Conservation (phyloP, 306 rosid genomes). For the Vicia villosa region DNA sequence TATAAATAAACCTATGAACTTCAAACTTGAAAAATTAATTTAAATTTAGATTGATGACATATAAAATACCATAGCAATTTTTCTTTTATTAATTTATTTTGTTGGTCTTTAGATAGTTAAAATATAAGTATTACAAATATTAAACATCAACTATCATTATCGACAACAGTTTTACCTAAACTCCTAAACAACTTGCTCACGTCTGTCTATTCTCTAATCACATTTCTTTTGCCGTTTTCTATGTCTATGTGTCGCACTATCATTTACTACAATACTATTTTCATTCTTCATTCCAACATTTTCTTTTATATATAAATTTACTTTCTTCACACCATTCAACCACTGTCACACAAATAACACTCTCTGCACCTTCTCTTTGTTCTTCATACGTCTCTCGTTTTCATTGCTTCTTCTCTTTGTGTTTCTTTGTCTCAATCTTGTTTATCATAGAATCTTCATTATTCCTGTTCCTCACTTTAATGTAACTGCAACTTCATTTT, state of each 20-base stretch:
- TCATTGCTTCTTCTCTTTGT: conserved; percentile 32
- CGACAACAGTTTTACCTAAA: conserved; percentile 26
- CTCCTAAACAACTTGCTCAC: conserved; percentile 34
- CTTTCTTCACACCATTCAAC: conserved; percentile 48
- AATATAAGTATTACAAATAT: neutral
- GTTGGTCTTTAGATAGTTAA: too few species aligned
- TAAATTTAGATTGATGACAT: too few species aligned
- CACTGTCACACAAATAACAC: conserved; percentile 48
- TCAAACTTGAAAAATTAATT: too few species aligned
- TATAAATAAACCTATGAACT: too few species aligned
- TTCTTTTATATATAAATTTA: conserved; percentile 15
- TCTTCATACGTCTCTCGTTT: conserved; percentile 8
- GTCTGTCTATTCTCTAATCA: neutral
- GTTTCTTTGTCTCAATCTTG: conserved; percentile 35
- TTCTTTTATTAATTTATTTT: neutral
- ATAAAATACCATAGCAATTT: too few species aligned
- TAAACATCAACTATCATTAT: conserved; percentile 42
- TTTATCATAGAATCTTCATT: conserved; percentile 10
- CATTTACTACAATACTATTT: too few species aligned
- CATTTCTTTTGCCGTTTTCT: neutral
- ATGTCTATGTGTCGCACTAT: conserved; percentile 7
- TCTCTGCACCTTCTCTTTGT: too few species aligned
- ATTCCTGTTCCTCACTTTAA: conserved; percentile 38
- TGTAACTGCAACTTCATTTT: conserved; percentile 54
- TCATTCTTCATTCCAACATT: conserved; percentile 5